Evolutionary conservation across 1,284 basidiomycete species (phyloP).

Genomic region (Nidula niveotomentosa): DNA sequence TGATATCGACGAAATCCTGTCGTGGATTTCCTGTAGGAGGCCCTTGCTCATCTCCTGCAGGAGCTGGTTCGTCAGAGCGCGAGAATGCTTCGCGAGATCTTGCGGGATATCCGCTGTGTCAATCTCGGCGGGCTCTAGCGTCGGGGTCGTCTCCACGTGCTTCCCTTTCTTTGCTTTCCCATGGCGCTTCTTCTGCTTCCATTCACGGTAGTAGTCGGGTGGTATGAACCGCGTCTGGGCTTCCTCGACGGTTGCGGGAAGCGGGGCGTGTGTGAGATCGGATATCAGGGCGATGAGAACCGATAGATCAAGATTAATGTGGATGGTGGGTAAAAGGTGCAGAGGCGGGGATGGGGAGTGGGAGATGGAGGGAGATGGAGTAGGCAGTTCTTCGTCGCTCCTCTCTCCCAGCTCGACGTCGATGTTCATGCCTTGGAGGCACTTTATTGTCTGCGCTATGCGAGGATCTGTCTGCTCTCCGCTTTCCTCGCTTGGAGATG

Average conservation of each 20-base stretch:
- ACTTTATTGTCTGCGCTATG: slow-evolving; percentile 58
- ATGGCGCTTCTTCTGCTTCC: slow-evolving; percentile 45
- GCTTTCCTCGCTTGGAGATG: slow-evolving; percentile 24
- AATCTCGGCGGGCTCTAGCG: slow-evolving; percentile 12
- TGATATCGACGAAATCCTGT: slow-evolving; percentile 32
- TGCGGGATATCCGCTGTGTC: slow-evolving; percentile 29
- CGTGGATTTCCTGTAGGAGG: slow-evolving; percentile 62
- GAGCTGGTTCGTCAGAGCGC: slow-evolving; percentile 64
- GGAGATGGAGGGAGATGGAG: slow-evolving; percentile 7
- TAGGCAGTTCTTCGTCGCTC: slow-evolving; percentile 19
- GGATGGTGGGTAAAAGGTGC: slow-evolving; percentile 44
- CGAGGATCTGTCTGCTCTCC: slow-evolving; percentile 49
- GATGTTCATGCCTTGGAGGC: slow-evolving; percentile 61
- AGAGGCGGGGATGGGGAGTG: slow-evolving; percentile 13
- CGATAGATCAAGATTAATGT: slow-evolving; percentile 80
- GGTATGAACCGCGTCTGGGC: slow-evolving; percentile 65
- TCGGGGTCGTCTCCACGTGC: slow-evolving; percentile 11
- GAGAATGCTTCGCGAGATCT: slow-evolving; percentile 51
- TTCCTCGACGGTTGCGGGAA: slow-evolving; percentile 57
- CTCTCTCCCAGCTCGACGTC: slow-evolving; percentile 69
- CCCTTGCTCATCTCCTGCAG: slow-evolving; percentile 73
- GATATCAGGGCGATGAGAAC: slow-evolving; percentile 81
- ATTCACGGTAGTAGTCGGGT: slow-evolving; percentile 51
- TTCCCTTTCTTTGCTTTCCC: slow-evolving; percentile 17
- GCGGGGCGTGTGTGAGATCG: slow-evolving; percentile 74